Evolutionary conservation across 495 filamentous ascomycete genomes (phyloP).

Genomic region (Pseudomonodictys pantanalensis): DNA sequence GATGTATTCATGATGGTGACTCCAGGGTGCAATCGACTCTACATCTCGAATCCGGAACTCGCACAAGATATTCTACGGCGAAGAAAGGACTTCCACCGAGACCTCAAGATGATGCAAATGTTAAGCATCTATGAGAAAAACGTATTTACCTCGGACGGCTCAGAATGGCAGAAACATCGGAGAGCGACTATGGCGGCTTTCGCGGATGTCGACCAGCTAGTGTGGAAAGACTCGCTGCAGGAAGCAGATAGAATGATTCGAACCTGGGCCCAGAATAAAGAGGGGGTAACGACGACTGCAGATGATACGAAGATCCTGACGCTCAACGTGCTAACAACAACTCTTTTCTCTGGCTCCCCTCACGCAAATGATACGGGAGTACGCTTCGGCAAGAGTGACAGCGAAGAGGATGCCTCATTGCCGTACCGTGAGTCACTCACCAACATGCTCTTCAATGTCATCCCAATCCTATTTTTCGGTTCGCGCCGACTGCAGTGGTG

Average conservation of each 20-base stretch:
- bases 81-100: not conserved
- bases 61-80: not conserved
- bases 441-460: constrained; percentile 10
- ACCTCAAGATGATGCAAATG: not conserved
- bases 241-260: not conserved
- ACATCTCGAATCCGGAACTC: not conserved
- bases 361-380: not conserved
- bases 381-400: not conserved
- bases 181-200: not conserved
- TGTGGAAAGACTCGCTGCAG: not conserved
- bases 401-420: not conserved
- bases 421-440: constrained; percentile 16
- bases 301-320: not conserved
- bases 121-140: not conserved
- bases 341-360: not conserved
- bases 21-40: not conserved
- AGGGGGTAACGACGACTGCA: not conserved
- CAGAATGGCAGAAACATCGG: not conserved
- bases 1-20: not conserved
- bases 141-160: not conserved
- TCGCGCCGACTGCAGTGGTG: not conserved
- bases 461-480: constrained; percentile 21
- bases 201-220: not conserved
- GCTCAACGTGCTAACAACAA: not conserved
- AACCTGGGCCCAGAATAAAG: not conserved